These are phyloP conservation scores for Boletales sp. DNA, from an alignment of 768 basidiomycete genomes.

Conservation along the genomic window DNA sequence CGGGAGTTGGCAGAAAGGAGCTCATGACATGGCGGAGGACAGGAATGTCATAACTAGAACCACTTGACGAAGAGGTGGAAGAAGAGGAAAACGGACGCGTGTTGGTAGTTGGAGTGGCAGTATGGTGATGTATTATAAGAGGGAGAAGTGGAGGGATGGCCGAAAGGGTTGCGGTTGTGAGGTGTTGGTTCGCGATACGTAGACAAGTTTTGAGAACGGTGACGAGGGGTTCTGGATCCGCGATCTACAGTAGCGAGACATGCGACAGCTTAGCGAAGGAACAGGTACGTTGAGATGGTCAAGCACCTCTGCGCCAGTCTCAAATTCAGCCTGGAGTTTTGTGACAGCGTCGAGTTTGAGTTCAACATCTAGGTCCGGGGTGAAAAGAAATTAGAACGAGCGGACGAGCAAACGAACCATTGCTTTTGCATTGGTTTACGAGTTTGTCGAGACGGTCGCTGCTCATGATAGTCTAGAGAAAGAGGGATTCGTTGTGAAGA, in stretches of 20 bases:
- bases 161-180: slow-evolving; percentile 72
- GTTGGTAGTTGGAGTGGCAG: slow-evolving; percentile 23
- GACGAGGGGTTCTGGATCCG: slow-evolving; percentile 70
- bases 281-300: slow-evolving; percentile 6
- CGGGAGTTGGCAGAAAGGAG: slow-evolving; percentile 71
- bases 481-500: slow-evolving; percentile 3
- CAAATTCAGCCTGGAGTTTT: slow-evolving; percentile 75
- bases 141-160: slow-evolving; percentile 66
- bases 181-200: slow-evolving; percentile 77
- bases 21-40: slow-evolving; percentile 64
- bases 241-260: slow-evolving; percentile 45
- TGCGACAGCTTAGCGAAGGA: slow-evolving; percentile 11
- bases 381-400: slow-evolving; percentile 6
- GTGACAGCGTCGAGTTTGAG: slow-evolving; percentile 75
- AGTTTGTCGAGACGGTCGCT: slow-evolving; percentile 57
- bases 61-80: slow-evolving; percentile 43
- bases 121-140: slow-evolving; percentile 48
- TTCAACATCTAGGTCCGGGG: slow-evolving; percentile 59
- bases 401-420: slow-evolving; percentile 40
- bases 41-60: slow-evolving; percentile 46
- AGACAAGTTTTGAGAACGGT: slow-evolving; percentile 69
- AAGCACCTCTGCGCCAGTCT: slow-evolving; percentile 64
- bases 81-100: slow-evolving; percentile 46
- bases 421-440: slow-evolving; percentile 60
- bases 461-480: slow-evolving; percentile 43